Evolutionary conservation across 78 protist species (phyloP).

Genomic region (Cavenderia fasciculata): DNA sequence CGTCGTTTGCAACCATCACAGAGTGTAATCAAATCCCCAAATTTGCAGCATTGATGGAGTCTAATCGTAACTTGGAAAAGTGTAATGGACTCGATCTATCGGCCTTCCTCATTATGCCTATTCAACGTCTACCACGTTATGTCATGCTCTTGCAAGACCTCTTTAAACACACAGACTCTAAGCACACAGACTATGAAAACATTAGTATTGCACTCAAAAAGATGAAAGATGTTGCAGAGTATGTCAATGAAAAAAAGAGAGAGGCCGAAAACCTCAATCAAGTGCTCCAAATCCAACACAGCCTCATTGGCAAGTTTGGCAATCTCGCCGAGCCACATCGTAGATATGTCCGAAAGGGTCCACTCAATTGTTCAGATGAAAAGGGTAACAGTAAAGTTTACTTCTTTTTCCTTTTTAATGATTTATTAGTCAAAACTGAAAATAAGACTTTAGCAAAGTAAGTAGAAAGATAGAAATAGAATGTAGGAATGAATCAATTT

Average conservation of each 20-base stretch:
- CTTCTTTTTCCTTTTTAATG: slow-evolving; percentile 74
- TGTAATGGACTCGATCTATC: slow-evolving; percentile 63
- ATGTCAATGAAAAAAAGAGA: slow-evolving; percentile 83
- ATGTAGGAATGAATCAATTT: neutral
- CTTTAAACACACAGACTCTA: slow-evolving; percentile 16
- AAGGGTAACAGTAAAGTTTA: slow-evolving; percentile 23
- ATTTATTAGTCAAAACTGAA: slow-evolving; percentile 62
- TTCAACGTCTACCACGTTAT: slow-evolving; percentile 75
- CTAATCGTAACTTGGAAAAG: slow-evolving; percentile 12
- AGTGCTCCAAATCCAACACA: slow-evolving; percentile 53
- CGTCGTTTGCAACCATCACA: slow-evolving; percentile 34
- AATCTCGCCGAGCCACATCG: slow-evolving; percentile 83
- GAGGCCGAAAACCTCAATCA: slow-evolving; percentile 86
- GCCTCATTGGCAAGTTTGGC: slow-evolving; percentile 57
- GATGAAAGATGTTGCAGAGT: slow-evolving; percentile 82
- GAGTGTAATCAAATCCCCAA: slow-evolving; percentile 60
- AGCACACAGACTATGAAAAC: slow-evolving; percentile 71
- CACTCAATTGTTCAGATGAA: slow-evolving; percentile 18
- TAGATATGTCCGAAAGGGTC: slow-evolving; percentile 76
- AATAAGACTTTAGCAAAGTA: slow-evolving; percentile 41
- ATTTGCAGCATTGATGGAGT: slow-evolving; percentile 51
- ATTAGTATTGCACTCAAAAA: slow-evolving; percentile 71
- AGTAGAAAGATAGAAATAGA: neutral
- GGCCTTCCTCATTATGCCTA: slow-evolving; percentile 74
- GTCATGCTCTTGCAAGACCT: slow-evolving; percentile 75